A percentile compares a stretch with the other conserved stretches of the same genome.
Evolutionary conservation across 805 yeast species (phyloP).

Genomic region (Lachancea kluyveri): DNA sequence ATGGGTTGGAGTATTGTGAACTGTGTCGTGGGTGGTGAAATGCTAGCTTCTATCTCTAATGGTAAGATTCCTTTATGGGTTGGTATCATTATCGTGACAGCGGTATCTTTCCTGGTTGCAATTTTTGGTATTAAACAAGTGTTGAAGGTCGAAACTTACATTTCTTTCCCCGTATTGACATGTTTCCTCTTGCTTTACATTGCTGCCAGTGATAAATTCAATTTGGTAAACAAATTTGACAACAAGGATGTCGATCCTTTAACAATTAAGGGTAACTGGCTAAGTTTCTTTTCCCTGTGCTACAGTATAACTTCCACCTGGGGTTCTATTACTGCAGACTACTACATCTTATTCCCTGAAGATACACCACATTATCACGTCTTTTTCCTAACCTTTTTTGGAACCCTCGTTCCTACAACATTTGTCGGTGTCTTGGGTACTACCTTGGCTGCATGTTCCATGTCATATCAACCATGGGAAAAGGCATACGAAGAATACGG

Average conservation of each 20-base stretch:
- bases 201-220: slow-evolving; percentile 44
- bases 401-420: slow-evolving; percentile 63
- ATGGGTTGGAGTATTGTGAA: slow-evolving; percentile 95
- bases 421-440: slow-evolving; percentile 73
- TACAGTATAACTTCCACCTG: slow-evolving; percentile 82
- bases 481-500: slow-evolving; percentile 52
- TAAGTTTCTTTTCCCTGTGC: slow-evolving; percentile 64
- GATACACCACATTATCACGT: slow-evolving; percentile 49
- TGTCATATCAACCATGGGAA: slow-evolving; percentile 49
- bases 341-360: slow-evolving; percentile 76
- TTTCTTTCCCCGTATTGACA: slow-evolving; percentile 63
- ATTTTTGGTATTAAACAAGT: slow-evolving; percentile 74
- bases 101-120: slow-evolving; percentile 58
- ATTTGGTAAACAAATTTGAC: slow-evolving; percentile 26
- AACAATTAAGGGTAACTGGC: slow-evolving; percentile 59
- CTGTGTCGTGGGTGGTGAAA: slow-evolving; percentile 83
- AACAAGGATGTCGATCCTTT: slow-evolving; percentile 27
- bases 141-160: slow-evolving; percentile 56
- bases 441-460: slow-evolving; percentile 62
- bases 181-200: slow-evolving; percentile 66
- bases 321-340: slow-evolving; percentile 85
- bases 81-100: slow-evolving; percentile 68
- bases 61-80: slow-evolving; percentile 62
- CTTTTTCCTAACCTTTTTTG: slow-evolving; percentile 57
- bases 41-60: slow-evolving; percentile 57